Conservation (phyloP, 1,284 basidiomycete species). For the Grifola frondosa region DNA sequence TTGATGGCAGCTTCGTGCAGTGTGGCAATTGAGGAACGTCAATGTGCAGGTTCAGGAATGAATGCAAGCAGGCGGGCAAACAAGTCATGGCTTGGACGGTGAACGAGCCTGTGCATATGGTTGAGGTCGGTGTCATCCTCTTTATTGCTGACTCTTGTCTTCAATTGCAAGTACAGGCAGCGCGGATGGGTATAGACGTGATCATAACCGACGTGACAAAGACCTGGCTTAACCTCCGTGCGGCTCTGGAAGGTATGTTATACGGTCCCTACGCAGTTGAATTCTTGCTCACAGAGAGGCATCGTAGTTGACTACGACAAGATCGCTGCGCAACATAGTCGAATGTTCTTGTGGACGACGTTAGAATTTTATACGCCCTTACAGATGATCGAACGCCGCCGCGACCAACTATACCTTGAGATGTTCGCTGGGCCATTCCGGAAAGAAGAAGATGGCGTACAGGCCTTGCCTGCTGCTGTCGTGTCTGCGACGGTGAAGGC, state of each 20-base stretch:
- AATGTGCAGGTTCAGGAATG: slow-evolving; percentile 63
- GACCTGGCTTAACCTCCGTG: slow-evolving; percentile 74
- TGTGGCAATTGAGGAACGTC: not conserved
- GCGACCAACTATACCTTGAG: slow-evolving; percentile 23
- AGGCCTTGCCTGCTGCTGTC: too few relatives aligned
- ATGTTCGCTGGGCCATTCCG: slow-evolving; percentile 30
- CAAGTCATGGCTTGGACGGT: slow-evolving; percentile 96
- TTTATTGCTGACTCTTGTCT: not conserved
- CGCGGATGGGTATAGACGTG: slow-evolving; percentile 88
- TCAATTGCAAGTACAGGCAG: slow-evolving; percentile 54
- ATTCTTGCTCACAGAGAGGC: too few relatives aligned
- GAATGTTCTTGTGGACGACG: slow-evolving; percentile 77
- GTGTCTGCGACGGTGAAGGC: too few relatives aligned
- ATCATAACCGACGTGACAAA: slow-evolving; percentile 88
- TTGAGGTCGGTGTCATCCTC: slow-evolving; percentile 62
- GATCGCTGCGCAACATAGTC: slow-evolving; percentile 58
- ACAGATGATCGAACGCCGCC: slow-evolving; percentile 24
- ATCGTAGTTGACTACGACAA: slow-evolving; percentile 76
- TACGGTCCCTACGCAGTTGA: not conserved
- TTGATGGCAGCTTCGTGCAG: not conserved
- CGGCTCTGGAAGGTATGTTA: slow-evolving; percentile 56
- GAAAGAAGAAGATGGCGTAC: too few relatives aligned
- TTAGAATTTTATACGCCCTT: slow-evolving; percentile 59
- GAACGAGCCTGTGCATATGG: slow-evolving; percentile 90
- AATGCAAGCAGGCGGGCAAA: slow-evolving; percentile 83